Percentiles rank a stretch among this genome's conserved stretches.
These are phyloP conservation scores for Vitis rupestris DNA, from an alignment of 164 flowering plant genomes.

Conservation along the genomic window DNA sequence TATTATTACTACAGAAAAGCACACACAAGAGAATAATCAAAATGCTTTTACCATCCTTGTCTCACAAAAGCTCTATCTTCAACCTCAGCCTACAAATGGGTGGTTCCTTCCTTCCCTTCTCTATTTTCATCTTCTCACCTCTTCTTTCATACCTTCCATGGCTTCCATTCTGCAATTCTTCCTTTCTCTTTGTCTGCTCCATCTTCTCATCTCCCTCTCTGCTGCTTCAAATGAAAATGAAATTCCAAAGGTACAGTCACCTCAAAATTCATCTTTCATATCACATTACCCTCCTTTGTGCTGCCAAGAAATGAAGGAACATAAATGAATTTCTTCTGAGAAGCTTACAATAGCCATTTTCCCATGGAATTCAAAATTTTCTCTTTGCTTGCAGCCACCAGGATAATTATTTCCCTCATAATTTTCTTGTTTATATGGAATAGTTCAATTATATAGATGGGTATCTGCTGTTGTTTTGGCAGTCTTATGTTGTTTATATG, in stretches of 20 bases:
- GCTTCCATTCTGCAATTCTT: slow-evolving; percentile 13
- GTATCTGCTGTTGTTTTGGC: slow-evolving; percentile 5
- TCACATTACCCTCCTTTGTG: no score
- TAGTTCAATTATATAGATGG: no score
- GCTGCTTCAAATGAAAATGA: slow-evolving; percentile 8
- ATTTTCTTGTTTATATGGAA: no score
- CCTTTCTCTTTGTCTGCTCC: slow-evolving; percentile 10
- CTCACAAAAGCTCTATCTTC: neutral
- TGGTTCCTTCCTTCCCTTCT: neutral
- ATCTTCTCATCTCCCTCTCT: slow-evolving; percentile 7
- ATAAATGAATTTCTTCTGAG: no score
- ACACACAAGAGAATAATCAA: no score
- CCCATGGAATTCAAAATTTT: no score
- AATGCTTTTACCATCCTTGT: neutral
- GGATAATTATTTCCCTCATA: no score
- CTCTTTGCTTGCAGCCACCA: no score
- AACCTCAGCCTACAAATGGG: slow-evolving; percentile 7
- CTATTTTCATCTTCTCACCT: neutral
- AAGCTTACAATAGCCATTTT: no score
- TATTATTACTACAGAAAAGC: no score
- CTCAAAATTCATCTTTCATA: no score
- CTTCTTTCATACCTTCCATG: slow-evolving; percentile 6
- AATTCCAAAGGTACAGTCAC: slow-evolving; percentile 20
- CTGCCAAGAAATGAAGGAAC: no score
- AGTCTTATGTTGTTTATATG: slow-evolving; percentile 83